Evolutionary conservation across 2,329 filamentous ascomycete genomes (phyloP), one percentile per base, ranked within the genome.

Genomic region (Emmonsia crescens): DNA sequence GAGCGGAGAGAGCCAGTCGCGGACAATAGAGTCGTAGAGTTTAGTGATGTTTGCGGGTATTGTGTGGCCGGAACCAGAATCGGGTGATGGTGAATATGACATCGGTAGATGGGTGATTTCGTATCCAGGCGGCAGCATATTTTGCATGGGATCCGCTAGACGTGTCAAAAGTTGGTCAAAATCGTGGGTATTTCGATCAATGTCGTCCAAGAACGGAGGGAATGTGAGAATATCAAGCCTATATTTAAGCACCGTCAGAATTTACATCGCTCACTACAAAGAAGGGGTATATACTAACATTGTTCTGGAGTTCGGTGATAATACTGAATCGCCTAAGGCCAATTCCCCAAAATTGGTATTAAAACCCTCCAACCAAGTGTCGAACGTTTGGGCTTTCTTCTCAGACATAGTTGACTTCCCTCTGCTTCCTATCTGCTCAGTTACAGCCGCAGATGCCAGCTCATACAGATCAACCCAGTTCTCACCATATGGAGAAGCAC

Each of bases 1-100:
- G 38, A 77, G 63, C 40, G 60, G 67, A 14, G 70, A 70, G 24
- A 77, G 63, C 74, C 75, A 77, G 56, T 73, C 66, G 49, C 69
- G 68, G 21, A 76, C 68, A 59, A 77, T 63, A 40, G 62, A 63
- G 61, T 76, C 74, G 64, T 77, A 77, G 3, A 70, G 66, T 44
- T 64, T 60, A 21, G 70, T 52, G 44, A 73, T 66, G 60, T 70
- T 65, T 46, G 66, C 10, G 8, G 29, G 36, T 38, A 19, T 33
- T 14, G 44, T 5, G 24, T 19, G 5, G n/a, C 19, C 8, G 8
- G 59, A 38, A 29, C 6, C 27, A 36, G n/a, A 14, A 51, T 29
- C 33, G 1, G 42, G 36, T 33, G 63, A 61, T n/a, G 55, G 16
- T 3, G 60, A 54, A 40, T 52, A 61, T 33, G 61, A 58, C 27